Evolutionary conservation across 805 yeast genomes (phyloP), one percentile per base, ranked within the genome.

Genomic region (Pichia membranifaciens): DNA sequence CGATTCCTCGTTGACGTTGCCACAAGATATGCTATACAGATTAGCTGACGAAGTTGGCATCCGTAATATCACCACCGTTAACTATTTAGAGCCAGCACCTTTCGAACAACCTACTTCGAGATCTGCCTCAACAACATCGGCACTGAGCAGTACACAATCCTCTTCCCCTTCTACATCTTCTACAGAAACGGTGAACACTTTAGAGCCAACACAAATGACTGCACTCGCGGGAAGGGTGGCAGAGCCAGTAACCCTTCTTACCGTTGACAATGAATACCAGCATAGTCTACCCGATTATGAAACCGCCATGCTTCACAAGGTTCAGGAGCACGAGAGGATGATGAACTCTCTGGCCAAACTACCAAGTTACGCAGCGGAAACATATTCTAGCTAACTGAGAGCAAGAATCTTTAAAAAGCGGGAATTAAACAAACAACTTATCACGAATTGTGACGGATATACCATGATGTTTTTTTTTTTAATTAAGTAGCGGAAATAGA

Each of bases 291-390:
- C 50, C 33, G 43, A 35, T 33, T 47, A 47, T 25, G 50, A 47
- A n/a, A 47, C 46, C 7, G 50, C 20, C 25, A 47, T 47, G 18
- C n/a, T 37, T 16, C 46, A 47, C 9, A 43, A 47, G 15, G 20
- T 47, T 6, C 32, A 15, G 17, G 50, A 43, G 39, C 25, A 47
- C 23, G 47, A 47, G 34, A 13, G 6, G 2, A 32, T 28, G 16
- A 36, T 43, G 40, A 47, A 43, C 29, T 13, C 28, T 3, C 17
- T 47, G 13, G 10, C 42, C 3, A 47, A 47, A 42, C 18, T 47
- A 17, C 50, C 50, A 15, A 47, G 50, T 16, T 47, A 47, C 20
- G 38, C 16, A 22, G 28, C 22, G 20, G 18, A 10, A 25, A 25
- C 29, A 7, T 25, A 25, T 25, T 25, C 29, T 25, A 25, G 10